Base-by-base conservation (phyloP, 2,329 filamentous ascomycete genomes). In the Diaporthe citrichinensis region DNA sequence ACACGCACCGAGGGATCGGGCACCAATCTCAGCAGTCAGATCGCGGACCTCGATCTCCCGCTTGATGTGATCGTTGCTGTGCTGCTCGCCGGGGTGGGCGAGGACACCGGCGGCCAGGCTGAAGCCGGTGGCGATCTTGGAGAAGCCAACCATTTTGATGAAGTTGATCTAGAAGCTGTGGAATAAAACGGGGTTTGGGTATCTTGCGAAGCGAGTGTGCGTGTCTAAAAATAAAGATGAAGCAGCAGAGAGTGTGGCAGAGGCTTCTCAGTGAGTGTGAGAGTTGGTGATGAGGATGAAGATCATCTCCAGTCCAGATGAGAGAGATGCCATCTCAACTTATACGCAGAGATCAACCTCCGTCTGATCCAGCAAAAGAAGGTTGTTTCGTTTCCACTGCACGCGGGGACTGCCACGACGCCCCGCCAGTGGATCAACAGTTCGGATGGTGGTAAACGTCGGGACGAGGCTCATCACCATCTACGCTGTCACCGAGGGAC, bases 11-110 rank as follows among this genome's bases (percentile, higher is more conserved):
- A 65, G 59, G 14, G 59, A 65, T 5, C 86, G 84, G 61, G 82
- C 81, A 58, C 80, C 83, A 46, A 80, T 23, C 41, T 78, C 76
- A 34, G 83, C 83, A 46, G 78, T 78, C 57, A 81, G 74, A 57
- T 84, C 82, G 71, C 83, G 82, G 39, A 80, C 81, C n/a, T 79
- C 75, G 53, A 84, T 78, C 76, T 83, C 81, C 39, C 82, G 80
- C 79, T 82, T 83, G 77, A 84, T 81, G 67, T 81, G 77, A 4
- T 77, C 65, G 46, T 76, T 72, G 72, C 78, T 76, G 71, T 83
- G 83, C 25, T 79, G 75, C 79, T 84, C 81, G 59, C 82, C 83
- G 14, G 82, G 82, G 74, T 84, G 83, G 41, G 82, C 82, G 65
- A 76, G 71, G 69, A 78, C 78, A 73, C 81, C 78, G n/a, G 79